A percentile compares a stretch with the other conserved stretches of the same genome.
These are phyloP conservation scores for Paxillus ammoniavirescens DNA, from an alignment of 768 basidiomycete genomes.

Conservation along the genomic window DNA sequence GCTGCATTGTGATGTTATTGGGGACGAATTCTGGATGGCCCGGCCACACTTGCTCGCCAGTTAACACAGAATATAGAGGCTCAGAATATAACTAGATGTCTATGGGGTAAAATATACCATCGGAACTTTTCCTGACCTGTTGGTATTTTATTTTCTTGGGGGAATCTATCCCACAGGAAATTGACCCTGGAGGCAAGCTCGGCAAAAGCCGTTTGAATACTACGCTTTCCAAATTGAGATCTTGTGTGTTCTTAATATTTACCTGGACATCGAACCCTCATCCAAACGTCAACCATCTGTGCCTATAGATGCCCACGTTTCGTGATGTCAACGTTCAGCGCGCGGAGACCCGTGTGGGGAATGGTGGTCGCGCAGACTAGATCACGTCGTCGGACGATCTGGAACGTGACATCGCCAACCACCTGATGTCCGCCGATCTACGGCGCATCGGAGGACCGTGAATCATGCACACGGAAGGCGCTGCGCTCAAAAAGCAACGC, in stretches of 20 bases:
- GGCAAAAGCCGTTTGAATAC: conserved; percentile 8
- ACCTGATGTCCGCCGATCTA: neutral
- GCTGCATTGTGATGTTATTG: conserved; percentile 82
- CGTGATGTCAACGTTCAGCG: no score
- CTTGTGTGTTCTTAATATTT: neutral
- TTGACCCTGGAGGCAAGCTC: neutral
- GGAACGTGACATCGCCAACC: neutral
- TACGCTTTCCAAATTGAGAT: neutral
- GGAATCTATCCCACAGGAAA: neutral
- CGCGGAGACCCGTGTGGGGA: no score
- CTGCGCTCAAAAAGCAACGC: conserved; percentile 2
- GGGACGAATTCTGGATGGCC: conserved; percentile 74
- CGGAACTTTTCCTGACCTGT: neutral
- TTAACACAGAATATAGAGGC: conserved; percentile 14
- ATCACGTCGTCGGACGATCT: neutral
- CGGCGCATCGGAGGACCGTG: neutral
- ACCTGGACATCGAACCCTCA: neutral
- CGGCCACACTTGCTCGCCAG: conserved; percentile 52
- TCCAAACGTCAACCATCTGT: conserved; percentile 1
- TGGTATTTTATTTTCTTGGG: neutral
- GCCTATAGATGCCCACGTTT: neutral
- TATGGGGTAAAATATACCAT: neutral
- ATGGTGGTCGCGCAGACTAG: neutral
- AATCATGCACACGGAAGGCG: neutral
- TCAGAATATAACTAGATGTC: neutral